phyloP scores from a whole-genome alignment of 345 rosid species.

The Pistacia vera region DNA sequence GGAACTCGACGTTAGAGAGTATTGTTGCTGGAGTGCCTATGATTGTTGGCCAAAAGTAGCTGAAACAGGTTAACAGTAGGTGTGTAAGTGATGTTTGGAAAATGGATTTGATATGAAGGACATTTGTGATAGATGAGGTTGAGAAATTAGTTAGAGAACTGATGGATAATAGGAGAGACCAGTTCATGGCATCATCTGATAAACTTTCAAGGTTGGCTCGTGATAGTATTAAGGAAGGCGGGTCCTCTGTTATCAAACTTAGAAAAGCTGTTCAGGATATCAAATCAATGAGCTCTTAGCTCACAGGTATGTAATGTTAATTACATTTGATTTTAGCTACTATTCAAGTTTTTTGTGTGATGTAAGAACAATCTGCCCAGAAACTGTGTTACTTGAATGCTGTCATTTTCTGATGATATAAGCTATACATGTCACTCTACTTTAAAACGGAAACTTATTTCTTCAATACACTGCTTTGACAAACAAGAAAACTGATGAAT shows the following conservation, averaged over 20 bases:
- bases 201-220: constrained; percentile 31
- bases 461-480: no score
- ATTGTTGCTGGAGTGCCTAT: constrained; percentile 36
- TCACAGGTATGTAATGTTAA: no score
- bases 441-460: no score
- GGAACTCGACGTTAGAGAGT: constrained; percentile 39
- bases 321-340: no score
- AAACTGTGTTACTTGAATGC: no score
- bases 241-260: constrained; percentile 39
- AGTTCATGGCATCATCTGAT: constrained; percentile 24
- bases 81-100: constrained; percentile 37
- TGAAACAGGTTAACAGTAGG: constrained; percentile 39
- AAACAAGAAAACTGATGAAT: no score
- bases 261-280: constrained; percentile 49
- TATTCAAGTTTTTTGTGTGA: no score
- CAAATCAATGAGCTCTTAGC: constrained; percentile 16
- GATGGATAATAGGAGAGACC: constrained; percentile 57
- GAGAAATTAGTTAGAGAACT: constrained; percentile 54
- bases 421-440: no score
- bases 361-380: no score
- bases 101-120: constrained; percentile 64
- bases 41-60: constrained; percentile 39
- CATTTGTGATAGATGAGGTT: constrained; percentile 43
- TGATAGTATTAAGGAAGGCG: constrained; percentile 29
- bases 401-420: no score